These are phyloP conservation scores for Collariella sp. DNA, from an alignment of 495 filamentous ascomycete species.

Conservation along the genomic window DNA sequence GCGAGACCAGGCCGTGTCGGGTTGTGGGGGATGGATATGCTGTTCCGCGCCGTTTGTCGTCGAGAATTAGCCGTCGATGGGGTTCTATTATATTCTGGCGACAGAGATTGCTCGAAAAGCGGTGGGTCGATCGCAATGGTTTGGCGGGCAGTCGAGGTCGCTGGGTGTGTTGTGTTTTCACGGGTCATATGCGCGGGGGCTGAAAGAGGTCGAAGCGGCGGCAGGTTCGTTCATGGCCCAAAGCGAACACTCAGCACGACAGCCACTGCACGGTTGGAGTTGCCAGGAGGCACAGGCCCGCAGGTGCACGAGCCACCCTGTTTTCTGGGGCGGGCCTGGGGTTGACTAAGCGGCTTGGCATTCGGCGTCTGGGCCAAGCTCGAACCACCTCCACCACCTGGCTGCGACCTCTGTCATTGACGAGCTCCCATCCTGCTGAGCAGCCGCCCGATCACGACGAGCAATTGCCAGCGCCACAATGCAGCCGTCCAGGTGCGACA, in stretches of 20 bases:
- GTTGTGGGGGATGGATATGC: background rate
- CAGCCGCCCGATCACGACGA: conserved; percentile 12
- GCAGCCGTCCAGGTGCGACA: conserved; percentile 37
- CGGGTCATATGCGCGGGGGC: background rate
- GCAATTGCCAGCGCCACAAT: conserved; percentile 29
- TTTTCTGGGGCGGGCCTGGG: too few relatives aligned
- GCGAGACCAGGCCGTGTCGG: background rate
- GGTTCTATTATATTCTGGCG: too few relatives aligned
- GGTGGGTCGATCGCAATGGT: background rate
- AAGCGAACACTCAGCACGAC: background rate
- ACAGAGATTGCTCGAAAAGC: too few relatives aligned
- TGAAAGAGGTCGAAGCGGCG: background rate
- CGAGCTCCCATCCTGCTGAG: conserved; percentile 1
- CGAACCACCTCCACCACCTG: background rate
- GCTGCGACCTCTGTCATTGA: conserved; percentile 7
- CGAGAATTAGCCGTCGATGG: background rate
- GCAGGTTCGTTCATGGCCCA: conserved; percentile 5
- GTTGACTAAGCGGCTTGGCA: conserved; percentile 10
- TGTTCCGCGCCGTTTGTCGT: background rate
- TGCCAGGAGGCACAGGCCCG: conserved; percentile 2
- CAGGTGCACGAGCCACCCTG: conserved; percentile 4
- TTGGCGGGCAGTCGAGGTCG: background rate
- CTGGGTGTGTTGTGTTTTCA: background rate
- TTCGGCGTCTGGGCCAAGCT: background rate
- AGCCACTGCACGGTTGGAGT: background rate